phyloP scores from a whole-genome alignment of 2,329 filamentous ascomycete genomes.

The Penicillium sp. region DNA sequence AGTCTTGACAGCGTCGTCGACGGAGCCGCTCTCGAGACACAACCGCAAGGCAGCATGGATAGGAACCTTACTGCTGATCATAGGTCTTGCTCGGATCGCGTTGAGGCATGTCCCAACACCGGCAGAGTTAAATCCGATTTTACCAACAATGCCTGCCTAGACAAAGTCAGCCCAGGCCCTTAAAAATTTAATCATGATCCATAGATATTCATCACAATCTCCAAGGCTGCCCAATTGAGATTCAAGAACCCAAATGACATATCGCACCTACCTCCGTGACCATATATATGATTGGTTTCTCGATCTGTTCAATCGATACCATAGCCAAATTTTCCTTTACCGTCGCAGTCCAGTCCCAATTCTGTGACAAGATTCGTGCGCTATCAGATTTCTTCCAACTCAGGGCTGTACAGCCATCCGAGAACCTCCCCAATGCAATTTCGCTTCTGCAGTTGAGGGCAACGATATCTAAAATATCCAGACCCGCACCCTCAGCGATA shows the following conservation, averaged over 20 bases:
- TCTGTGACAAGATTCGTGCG: slow-evolving; percentile 55
- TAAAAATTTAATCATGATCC: no score
- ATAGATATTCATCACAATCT: no score
- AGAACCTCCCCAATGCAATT: slow-evolving; percentile 61
- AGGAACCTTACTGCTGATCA: slow-evolving; percentile 57
- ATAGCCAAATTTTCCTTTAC: slow-evolving; percentile 59
- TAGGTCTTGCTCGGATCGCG: slow-evolving; percentile 61
- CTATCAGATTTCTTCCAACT: slow-evolving; percentile 51
- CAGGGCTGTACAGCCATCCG: slow-evolving; percentile 62
- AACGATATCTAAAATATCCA: slow-evolving; percentile 57
- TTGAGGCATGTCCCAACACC: slow-evolving; percentile 66
- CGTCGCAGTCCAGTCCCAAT: slow-evolving; percentile 62
- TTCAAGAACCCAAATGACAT: no score
- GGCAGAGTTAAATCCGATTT: slow-evolving; percentile 65
- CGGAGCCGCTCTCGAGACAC: slow-evolving; percentile 57
- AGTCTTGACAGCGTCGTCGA: slow-evolving; percentile 50
- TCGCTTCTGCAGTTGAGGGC: slow-evolving; percentile 65
- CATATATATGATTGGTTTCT: slow-evolving; percentile 57
- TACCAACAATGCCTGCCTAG: slow-evolving; percentile 62
- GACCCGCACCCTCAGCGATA: slow-evolving; percentile 57
- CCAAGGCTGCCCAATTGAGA: no score
- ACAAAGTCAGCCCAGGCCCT: no score
- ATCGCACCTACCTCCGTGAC: slow-evolving; percentile 57
- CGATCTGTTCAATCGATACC: slow-evolving; percentile 50
- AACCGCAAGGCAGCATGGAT: slow-evolving; percentile 65